These are phyloP conservation scores for Populus hybrid DNA, from an alignment of 441 rosid genomes.

Conservation along the genomic window DNA sequence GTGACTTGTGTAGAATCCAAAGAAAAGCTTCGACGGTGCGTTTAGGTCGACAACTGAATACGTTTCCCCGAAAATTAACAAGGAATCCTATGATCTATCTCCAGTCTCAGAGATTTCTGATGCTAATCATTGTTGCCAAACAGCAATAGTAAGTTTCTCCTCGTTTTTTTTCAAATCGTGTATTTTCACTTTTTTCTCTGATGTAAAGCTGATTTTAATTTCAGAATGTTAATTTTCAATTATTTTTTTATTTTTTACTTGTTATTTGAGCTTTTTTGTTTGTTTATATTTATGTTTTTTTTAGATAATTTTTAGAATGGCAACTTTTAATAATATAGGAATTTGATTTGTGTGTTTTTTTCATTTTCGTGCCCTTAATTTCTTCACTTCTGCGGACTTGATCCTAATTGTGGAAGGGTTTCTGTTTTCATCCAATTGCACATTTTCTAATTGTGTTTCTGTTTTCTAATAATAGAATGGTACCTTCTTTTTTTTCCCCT, in stretches of 20 bases:
- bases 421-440: neutral
- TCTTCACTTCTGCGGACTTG: neutral
- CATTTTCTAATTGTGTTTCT: neutral
- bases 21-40: constrained; percentile 28
- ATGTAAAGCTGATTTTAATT: no score
- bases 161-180: neutral
- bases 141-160: constrained; percentile 14
- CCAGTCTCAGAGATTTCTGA: constrained; percentile 20
- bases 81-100: constrained; percentile 26
- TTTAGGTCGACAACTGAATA: constrained; percentile 12
- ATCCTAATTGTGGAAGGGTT: neutral
- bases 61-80: constrained; percentile 12
- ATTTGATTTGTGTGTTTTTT: neutral
- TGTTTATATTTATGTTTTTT: neutral
- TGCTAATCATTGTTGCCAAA: neutral
- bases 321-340: neutral
- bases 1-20: constrained; percentile 12
- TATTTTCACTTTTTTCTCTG: no score
- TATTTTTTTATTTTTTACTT: no score
- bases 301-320: neutral
- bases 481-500: neutral
- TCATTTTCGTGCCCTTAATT: neutral
- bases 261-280: no score
- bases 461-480: neutral
- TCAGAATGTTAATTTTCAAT: no score